These are phyloP conservation scores for Stagonosporopsis rhizophila DNA, from an alignment of 2,329 filamentous ascomycete species.

Conservation along the genomic window DNA sequence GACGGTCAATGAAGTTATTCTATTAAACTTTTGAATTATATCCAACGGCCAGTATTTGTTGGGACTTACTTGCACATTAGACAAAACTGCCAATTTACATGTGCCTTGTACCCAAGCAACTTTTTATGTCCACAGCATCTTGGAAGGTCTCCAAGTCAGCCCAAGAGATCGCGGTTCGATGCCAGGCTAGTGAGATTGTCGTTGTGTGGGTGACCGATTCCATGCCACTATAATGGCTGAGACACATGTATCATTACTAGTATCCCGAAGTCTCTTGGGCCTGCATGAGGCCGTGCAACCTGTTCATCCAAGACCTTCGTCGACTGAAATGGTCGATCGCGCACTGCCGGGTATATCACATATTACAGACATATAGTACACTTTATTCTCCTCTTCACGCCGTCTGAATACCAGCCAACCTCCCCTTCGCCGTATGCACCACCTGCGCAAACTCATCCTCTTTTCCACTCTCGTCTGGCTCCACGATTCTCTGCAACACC, in stretches of 20 bases:
- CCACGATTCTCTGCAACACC: conserved; percentile 25
- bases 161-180: not conserved
- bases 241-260: not conserved
- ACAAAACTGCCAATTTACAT: conserved; percentile 1
- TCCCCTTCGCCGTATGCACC: conserved; percentile 31
- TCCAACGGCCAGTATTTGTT: not conserved
- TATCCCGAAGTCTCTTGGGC: not conserved
- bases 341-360: not conserved
- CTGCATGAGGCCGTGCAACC: too few species aligned
- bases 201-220: not conserved
- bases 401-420: conserved; percentile 18
- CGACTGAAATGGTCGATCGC: not conserved
- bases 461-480: conserved; percentile 15
- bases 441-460: conserved; percentile 39
- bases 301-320: too few species aligned
- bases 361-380: not conserved
- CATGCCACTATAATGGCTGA: not conserved
- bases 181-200: not conserved
- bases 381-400: not conserved
- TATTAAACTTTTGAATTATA: not conserved
- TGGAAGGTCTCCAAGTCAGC: not conserved
- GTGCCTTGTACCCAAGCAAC: not conserved
- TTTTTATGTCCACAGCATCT: conserved; percentile 19
- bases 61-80: not conserved
- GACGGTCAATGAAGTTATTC: conserved; percentile 21